A percentile compares a stretch with the other conserved stretches of the same genome.
These are phyloP conservation scores for Trebouxia sp. DNA, from an alignment of 139 green algal genomes.

Conservation along the genomic window DNA sequence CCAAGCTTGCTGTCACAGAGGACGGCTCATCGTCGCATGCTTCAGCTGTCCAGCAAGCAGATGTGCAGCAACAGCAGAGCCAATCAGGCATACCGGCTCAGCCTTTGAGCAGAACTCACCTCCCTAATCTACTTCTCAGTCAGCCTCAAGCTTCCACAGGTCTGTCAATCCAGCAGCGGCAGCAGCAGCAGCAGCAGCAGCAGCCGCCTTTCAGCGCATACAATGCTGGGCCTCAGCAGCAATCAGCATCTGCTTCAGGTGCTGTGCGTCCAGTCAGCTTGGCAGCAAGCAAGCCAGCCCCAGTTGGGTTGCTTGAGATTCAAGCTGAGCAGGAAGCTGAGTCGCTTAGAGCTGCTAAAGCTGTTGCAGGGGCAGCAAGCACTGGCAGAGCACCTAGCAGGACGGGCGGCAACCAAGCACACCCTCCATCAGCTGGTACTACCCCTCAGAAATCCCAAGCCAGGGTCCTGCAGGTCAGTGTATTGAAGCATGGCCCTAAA, in stretches of 20 bases:
- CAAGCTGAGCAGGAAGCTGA: conserved; percentile 18
- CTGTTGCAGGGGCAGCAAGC: not conserved
- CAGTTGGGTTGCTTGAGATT: conserved; percentile 9
- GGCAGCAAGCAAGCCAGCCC: not conserved
- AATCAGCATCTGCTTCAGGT: not conserved
- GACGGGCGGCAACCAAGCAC: not conserved
- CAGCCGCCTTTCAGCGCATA: too few species aligned
- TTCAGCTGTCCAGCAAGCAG: not conserved
- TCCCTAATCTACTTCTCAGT: too few species aligned
- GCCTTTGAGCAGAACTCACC: too few species aligned
- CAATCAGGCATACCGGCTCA: not conserved
- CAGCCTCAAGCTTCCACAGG: too few species aligned
- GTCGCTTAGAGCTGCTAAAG: not conserved
- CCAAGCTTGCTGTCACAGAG: too few species aligned
- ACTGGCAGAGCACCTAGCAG: not conserved
- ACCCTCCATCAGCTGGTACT: not conserved
- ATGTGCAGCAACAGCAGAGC: too few species aligned
- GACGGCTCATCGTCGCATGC: too few species aligned
- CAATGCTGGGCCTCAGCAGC: too few species aligned
- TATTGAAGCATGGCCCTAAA: too few species aligned
- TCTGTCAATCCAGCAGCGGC: too few species aligned
- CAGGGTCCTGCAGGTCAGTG: not conserved
- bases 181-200: too few species aligned
- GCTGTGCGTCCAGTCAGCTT: not conserved
- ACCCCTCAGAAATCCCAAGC: not conserved